Conservation (phyloP, 164 flowering plant species). For the Vitis cinerea region DNA sequence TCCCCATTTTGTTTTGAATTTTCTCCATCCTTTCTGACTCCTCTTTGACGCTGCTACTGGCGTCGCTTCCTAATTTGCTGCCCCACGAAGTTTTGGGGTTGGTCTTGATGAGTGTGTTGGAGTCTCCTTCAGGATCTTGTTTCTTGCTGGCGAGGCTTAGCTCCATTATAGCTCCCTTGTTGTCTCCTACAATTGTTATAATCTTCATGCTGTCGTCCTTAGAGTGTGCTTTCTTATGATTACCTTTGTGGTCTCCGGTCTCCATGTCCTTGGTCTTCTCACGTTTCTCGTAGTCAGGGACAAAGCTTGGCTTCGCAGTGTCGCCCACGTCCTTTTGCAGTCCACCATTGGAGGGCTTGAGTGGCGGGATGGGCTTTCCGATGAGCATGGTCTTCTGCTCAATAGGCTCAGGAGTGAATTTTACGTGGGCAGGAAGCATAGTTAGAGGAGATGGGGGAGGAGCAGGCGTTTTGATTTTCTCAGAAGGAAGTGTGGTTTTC, state of each 20-base stretch:
- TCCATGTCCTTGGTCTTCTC: background rate
- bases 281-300: background rate
- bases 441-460: constrained; percentile 50
- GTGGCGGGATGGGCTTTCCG: constrained; percentile 19
- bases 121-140: background rate
- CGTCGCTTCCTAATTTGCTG: background rate
- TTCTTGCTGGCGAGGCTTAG: constrained; percentile 33
- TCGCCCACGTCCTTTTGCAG: constrained; percentile 1
- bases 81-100: background rate
- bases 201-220: constrained; percentile 40
- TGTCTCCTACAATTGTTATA: constrained; percentile 74
- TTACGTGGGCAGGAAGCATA: constrained; percentile 44
- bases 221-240: constrained; percentile 27
- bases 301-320: constrained; percentile 4
- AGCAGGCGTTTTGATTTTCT: constrained; percentile 15
- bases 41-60: constrained; percentile 18
- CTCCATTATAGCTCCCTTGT: constrained; percentile 87
- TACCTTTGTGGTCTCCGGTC: constrained; percentile 15
- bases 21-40: constrained; percentile 1
- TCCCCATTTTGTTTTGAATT: no score
- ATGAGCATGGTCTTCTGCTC: constrained; percentile 46
- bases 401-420: constrained; percentile 17
- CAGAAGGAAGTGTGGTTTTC: constrained; percentile 28
- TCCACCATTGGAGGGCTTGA: constrained; percentile 1
- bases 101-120: constrained; percentile 16